These are phyloP conservation scores for Hypoxylon subgilvum DNA, from an alignment of 495 filamentous ascomycete genomes.

Conservation along the genomic window DNA sequence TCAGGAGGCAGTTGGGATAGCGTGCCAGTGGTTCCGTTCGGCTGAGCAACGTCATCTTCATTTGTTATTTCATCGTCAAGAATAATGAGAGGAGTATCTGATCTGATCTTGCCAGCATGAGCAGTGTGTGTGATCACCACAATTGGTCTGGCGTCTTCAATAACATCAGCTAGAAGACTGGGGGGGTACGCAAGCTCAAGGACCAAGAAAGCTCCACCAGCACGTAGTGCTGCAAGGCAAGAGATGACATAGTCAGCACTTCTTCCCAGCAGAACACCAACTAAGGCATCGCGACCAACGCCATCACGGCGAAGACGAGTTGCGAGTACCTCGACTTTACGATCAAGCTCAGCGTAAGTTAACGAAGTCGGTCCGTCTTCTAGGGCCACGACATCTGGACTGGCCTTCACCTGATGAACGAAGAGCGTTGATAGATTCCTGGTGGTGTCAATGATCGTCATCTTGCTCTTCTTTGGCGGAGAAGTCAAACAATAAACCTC, in stretches of 20 bases:
- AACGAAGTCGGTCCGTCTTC: constrained; percentile 63
- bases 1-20: constrained; percentile 55
- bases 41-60: constrained; percentile 25
- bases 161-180: constrained; percentile 67
- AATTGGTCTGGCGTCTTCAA: constrained; percentile 67
- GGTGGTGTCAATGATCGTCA: constrained; percentile 64
- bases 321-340: constrained; percentile 61
- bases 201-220: constrained; percentile 73
- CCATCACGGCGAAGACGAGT: constrained; percentile 59
- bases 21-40: constrained; percentile 49
- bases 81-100: constrained; percentile 60
- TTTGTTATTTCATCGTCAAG: constrained; percentile 53
- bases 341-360: constrained; percentile 67
- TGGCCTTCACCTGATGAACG: constrained; percentile 60
- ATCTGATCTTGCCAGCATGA: constrained; percentile 62
- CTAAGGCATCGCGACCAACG: constrained; percentile 65
- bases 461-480: constrained; percentile 34
- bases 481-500: background rate
- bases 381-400: constrained; percentile 65
- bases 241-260: constrained; percentile 74
- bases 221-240: constrained; percentile 68
- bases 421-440: constrained; percentile 70
- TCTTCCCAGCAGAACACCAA: constrained; percentile 69
- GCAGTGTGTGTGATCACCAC: constrained; percentile 65
- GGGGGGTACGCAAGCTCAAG: constrained; percentile 73